phyloP scores from a whole-genome alignment of 2,329 filamentous ascomycete genomes.

The Diaporthe aspalathi region DNA sequence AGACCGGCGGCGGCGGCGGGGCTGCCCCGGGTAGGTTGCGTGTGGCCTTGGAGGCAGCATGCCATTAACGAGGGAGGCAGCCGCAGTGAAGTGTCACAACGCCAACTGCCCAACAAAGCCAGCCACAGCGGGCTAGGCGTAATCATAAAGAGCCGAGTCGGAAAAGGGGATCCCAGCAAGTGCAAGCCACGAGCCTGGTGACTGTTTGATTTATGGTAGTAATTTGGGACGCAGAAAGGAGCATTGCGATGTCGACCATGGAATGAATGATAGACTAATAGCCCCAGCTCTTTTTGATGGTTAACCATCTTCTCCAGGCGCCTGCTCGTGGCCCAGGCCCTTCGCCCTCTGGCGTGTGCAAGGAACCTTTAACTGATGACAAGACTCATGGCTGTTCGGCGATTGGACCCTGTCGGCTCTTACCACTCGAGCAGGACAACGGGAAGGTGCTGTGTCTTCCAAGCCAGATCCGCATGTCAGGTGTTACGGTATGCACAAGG shows the following conservation, averaged over 20 bases:
- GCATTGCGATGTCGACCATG: not conserved
- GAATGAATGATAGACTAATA: not conserved
- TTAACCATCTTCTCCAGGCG: not conserved
- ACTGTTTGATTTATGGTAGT: not conserved
- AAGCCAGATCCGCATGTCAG: not conserved
- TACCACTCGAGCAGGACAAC: not conserved
- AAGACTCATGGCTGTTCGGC: not conserved
- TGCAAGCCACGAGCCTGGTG: not conserved
- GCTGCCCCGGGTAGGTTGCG: not conserved
- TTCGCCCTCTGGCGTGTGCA: not conserved
- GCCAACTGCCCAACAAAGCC: not conserved
- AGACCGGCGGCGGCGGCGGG: not conserved
- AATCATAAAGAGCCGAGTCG: not conserved
- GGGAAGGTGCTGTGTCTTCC: not conserved
- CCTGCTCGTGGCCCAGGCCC: not conserved
- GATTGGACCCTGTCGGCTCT: not conserved
- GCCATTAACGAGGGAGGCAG: constrained; percentile 2
- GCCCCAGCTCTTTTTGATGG: not conserved
- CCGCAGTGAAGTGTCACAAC: not conserved
- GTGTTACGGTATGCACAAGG: constrained; percentile 20
- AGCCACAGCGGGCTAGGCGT: constrained; percentile 1
- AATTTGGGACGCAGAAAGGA: not conserved
- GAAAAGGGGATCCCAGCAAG: not conserved
- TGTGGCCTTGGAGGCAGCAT: not conserved
- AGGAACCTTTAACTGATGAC: not conserved